Base-by-base conservation (phyloP, 2,329 filamentous ascomycete genomes). In the Xylariaceae sp. region DNA sequence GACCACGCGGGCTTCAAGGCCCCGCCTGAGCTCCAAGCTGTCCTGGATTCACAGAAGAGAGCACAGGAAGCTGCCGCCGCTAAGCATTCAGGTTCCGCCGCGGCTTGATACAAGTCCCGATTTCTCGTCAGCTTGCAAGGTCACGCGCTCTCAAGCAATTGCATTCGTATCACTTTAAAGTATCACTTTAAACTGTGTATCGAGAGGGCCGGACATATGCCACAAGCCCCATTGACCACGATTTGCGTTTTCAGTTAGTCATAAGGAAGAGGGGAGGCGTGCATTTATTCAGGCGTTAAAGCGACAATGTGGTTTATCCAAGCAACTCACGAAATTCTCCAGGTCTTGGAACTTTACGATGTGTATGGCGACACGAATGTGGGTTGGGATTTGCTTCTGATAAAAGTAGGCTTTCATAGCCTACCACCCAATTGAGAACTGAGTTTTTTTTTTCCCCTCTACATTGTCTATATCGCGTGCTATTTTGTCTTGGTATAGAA, bases 1-100 rank as follows among this genome's bases (percentile, higher is more conserved):
- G 90, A 95, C 70, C 91, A 96, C 72, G 84, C 86, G 54, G 89
- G 88, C 11, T 96, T 91, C 75, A 84, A 86, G 66, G 80, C 77
- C 1, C 80, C 83, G 12, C 78, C 80, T 3, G 80, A 80, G 72
- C 73, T 83, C 53, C 77, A 81, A 68, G 77, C 76, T 45, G 78
- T 83, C 37, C 66, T 83, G 4, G 80, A 83, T 65, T 82, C 80
- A 26, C 79, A 79, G 65, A 76, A 77, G 66, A 73, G 72, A 31
- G 71, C 74, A n/a, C 73, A 77, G 45, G 76, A 70, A 55, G 66
- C 64, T 43, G 67, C 64, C 3, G 68, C 65, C 5, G 71, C 68
- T 29, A 64, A 63, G 58, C 62, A 59, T 26, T 67, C 63, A 27
- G 63, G 64, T 32, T 62, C 58, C 2, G 62, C 60, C 12, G 61